Percentiles rank a stretch among this genome's conserved stretches.
Evolutionary conservation across 169 alveolate species (phyloP).

Genomic region (Plasmodium ovale): DNA sequence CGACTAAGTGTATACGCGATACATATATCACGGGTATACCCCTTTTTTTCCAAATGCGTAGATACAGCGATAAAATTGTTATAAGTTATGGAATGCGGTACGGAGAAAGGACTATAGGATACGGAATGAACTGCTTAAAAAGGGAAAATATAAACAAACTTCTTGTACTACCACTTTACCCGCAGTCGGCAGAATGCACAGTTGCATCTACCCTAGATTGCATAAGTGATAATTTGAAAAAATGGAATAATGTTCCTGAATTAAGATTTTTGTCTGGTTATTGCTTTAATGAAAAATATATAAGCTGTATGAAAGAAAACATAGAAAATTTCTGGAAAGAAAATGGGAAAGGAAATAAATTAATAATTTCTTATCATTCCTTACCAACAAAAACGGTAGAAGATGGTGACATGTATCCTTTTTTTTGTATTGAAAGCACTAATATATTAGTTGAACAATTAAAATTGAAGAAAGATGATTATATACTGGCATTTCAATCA

Average conservation of each 20-base stretch:
- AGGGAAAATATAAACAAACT: slow-evolving; percentile 70
- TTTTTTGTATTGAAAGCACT: slow-evolving; percentile 75
- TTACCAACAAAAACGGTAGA: slow-evolving; percentile 47
- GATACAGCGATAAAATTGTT: slow-evolving; percentile 30
- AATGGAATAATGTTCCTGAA: slow-evolving; percentile 80
- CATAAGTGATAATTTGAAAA: slow-evolving; percentile 59
- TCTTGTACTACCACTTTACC: slow-evolving; percentile 81
- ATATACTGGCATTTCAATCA: slow-evolving; percentile 55
- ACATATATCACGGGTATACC: too few species aligned
- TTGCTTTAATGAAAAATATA: slow-evolving; percentile 76
- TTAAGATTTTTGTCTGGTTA: slow-evolving; percentile 80
- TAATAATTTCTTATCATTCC: slow-evolving; percentile 68
- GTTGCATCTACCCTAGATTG: slow-evolving; percentile 78
- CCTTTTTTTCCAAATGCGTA: slow-evolving; percentile 11
- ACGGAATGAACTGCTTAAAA: slow-evolving; percentile 65
- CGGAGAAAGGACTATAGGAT: slow-evolving; percentile 73
- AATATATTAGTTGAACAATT: slow-evolving; percentile 32
- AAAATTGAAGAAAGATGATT: slow-evolving; percentile 52
- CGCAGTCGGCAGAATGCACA: slow-evolving; percentile 81
- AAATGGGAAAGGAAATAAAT: slow-evolving; percentile 65
- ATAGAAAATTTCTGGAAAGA: slow-evolving; percentile 75
- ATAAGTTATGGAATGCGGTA: slow-evolving; percentile 78
- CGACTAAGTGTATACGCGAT: neutral
- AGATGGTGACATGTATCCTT: slow-evolving; percentile 68
- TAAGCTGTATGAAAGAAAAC: slow-evolving; percentile 69